Evolutionary conservation across 768 basidiomycete genomes (phyloP), one percentile per base, ranked within the genome.

Genomic region (Lanmaoa rubissima): DNA sequence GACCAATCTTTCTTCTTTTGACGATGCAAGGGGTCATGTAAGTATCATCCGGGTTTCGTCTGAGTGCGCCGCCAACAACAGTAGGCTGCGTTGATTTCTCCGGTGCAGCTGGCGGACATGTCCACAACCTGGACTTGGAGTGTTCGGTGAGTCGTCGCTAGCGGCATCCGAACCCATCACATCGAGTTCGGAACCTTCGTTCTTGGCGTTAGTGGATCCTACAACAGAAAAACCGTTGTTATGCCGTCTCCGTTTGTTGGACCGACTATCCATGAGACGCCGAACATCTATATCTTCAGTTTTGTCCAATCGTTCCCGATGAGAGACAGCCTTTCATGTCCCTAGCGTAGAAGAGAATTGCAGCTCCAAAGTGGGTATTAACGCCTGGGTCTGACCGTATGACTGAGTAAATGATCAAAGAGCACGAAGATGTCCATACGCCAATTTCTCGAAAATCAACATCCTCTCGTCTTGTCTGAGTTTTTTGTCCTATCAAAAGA

Each of bases 391-490:
- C 75, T 88, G 82, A 60, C 91, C 93, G 75, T 60, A 65, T 55
- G 54, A 58, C 53, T 69, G 48, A 64, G 59, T 53, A 58, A 5
- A 35, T 11, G 32, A 31, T 35, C 14, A 38, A 54, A 35, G 17
- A 51, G 38, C 47, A 40, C 13, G 26, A 49, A 54, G 26, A 26
- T 34, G 31, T 28, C 85, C 66, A 59, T 75, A 94, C 94, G 85
- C 81, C 58, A 97, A 77, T 69, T 90, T 93, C 61, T 91, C 83
- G 53, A 96, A 85, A 13, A 97, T 78, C 19, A 79, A 70, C 5
- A 83, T 66, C 44, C 94, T 83, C 58, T 92, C 92, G 66, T 97
- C 94, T 69, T 94, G 92, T 74, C 89, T 92, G 47, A 96, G 75
- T 73, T 95, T 95, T 75, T 94, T 94, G 48, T 92, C 89, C 92